phyloP scores from a whole-genome alignment of 805 yeast genomes.

The Tetrapisispora pingtungensis region DNA sequence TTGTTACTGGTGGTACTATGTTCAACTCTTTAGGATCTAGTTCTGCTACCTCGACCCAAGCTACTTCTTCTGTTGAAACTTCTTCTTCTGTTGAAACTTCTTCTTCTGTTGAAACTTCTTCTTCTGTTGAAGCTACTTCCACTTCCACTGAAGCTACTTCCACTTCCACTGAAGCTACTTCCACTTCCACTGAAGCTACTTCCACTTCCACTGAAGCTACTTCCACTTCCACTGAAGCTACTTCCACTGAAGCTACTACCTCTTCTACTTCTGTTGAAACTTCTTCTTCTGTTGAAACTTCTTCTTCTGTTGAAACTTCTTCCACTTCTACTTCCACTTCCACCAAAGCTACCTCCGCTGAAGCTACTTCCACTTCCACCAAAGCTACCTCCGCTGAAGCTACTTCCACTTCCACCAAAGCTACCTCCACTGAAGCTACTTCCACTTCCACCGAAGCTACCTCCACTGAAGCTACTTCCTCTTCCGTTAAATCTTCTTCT shows the following conservation, averaged over 20 bases:
- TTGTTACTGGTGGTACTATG: not conserved
- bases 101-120: not conserved
- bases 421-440: not conserved
- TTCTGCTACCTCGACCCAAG: not conserved
- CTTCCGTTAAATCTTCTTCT: not conserved
- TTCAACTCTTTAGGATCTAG: not conserved
- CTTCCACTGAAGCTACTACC: not conserved
- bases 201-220: constrained; percentile 1
- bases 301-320: not conserved
- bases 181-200: not conserved
- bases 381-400: not conserved
- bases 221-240: not conserved
- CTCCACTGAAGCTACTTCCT: not conserved
- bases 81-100: not conserved
- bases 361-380: not conserved
- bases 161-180: not conserved
- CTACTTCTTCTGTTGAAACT: not conserved
- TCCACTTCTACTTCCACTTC: constrained; percentile 1
- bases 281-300: not conserved
- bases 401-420: not conserved
- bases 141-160: not conserved
- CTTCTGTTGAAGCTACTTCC: not conserved
- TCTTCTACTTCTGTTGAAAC: not conserved
- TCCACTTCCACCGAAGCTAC: not conserved
- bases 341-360: not conserved